Evolutionary conservation across 2,329 filamentous ascomycete species (phyloP).

Genomic region (Cyphellophora attinorum): DNA sequence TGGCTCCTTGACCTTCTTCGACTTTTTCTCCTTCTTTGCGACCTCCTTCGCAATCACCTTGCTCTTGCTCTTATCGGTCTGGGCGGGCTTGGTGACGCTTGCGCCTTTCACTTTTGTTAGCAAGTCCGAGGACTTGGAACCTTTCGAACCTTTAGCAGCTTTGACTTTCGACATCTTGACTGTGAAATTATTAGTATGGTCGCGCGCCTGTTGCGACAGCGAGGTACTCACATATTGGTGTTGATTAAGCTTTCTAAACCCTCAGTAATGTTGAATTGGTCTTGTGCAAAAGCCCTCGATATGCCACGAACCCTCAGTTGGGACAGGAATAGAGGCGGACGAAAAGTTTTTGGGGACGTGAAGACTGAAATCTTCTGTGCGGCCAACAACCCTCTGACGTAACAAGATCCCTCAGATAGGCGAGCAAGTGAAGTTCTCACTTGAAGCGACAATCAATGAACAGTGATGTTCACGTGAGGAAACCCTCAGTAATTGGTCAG

Average conservation of each 20-base stretch:
- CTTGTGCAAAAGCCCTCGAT: no score
- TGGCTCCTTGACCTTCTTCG: constrained; percentile 32
- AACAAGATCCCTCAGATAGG: constrained; percentile 12
- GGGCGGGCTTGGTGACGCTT: constrained; percentile 34
- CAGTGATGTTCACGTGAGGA: no score
- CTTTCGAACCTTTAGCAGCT: constrained; percentile 24
- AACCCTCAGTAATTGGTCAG: constrained; percentile 2
- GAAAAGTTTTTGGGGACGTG: constrained; percentile 1
- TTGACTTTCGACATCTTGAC: constrained; percentile 39
- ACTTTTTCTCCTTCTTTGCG: constrained; percentile 30
- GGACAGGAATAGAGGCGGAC: no score
- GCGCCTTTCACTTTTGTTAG: constrained; percentile 38
- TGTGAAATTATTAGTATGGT: constrained; percentile 8
- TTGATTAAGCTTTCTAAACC: constrained; percentile 4
- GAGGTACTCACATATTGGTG: constrained; percentile 7
- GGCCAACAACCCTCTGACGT: constrained; percentile 14
- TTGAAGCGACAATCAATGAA: no score
- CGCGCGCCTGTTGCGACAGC: no score
- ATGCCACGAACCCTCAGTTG: constrained; percentile 4
- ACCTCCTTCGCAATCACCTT: constrained; percentile 34
- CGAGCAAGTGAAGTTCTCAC: constrained; percentile 3
- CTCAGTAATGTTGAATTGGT: no score
- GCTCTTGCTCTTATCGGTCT: constrained; percentile 35
- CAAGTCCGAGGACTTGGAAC: constrained; percentile 29
- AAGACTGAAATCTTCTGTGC: constrained; percentile 7